phyloP scores from a whole-genome alignment of 345 rosid genomes.

The Eucalyptus curtisii region DNA sequence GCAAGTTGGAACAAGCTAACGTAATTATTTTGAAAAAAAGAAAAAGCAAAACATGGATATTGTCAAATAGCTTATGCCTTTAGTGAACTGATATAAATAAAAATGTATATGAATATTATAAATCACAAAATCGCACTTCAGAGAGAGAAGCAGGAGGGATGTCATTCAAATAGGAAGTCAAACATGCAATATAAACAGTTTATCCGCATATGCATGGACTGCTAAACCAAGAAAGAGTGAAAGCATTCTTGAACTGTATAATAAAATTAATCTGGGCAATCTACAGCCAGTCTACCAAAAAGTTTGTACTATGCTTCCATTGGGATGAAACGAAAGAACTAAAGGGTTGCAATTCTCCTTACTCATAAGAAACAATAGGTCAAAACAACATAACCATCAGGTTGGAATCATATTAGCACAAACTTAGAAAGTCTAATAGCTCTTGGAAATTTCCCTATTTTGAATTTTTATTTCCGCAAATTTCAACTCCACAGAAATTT shows the following conservation, averaged over 20 bases:
- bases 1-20: background rate
- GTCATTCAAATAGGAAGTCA: background rate
- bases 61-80: background rate
- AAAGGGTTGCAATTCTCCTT: background rate
- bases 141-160: background rate
- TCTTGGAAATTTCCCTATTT: background rate
- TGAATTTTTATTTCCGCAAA: background rate
- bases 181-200: background rate
- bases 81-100: background rate
- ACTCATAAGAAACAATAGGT: background rate
- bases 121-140: background rate
- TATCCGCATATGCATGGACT: background rate
- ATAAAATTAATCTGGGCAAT: background rate
- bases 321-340: background rate
- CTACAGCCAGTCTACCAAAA: background rate
- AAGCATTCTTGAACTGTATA: background rate
- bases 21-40: background rate
- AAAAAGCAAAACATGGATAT: background rate
- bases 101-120: background rate
- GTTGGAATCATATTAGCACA: background rate
- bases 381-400: background rate
- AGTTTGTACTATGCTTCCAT: background rate
- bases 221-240: background rate
- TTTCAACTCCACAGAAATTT: background rate
- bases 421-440: background rate